These are phyloP conservation scores for Penicillium occitanis DNA, from an alignment of 2,329 filamentous ascomycete genomes.

Conservation along the genomic window DNA sequence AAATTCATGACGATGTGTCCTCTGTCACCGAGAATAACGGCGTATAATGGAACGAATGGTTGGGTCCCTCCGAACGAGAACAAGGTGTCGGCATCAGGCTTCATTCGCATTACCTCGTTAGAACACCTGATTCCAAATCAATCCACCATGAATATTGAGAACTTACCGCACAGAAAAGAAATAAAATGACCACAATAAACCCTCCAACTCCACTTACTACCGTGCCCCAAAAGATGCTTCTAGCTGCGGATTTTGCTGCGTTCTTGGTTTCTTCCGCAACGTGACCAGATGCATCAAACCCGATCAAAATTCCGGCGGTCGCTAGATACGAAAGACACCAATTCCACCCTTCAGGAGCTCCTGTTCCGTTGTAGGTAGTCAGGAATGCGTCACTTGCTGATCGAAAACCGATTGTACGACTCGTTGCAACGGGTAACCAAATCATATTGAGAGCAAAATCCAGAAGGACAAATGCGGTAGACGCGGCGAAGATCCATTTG, in stretches of 20 bases:
- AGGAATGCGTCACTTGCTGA: neutral
- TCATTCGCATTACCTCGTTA: neutral
- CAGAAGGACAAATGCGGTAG: neutral
- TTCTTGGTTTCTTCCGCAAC: neutral
- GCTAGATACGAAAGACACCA: neutral
- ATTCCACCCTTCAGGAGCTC: neutral
- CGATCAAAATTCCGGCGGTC: neutral
- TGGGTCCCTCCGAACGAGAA: neutral
- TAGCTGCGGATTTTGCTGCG: neutral
- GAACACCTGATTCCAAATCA: neutral
- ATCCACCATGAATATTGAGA: neutral
- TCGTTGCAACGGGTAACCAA: neutral
- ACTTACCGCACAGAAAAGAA: neutral
- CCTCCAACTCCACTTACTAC: neutral
- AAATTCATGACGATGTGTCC: neutral
- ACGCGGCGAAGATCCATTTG: neutral
- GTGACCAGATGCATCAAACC: neutral
- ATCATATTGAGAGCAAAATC: neutral
- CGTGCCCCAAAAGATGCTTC: neutral
- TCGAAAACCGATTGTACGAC: neutral
- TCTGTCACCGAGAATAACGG: neutral
- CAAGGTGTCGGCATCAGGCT: neutral
- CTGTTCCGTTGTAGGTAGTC: neutral
- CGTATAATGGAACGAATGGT: neutral
- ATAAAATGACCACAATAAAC: neutral